Conservation (phyloP, 2,329 filamentous ascomycete genomes). For the Venturia pyrina region DNA sequence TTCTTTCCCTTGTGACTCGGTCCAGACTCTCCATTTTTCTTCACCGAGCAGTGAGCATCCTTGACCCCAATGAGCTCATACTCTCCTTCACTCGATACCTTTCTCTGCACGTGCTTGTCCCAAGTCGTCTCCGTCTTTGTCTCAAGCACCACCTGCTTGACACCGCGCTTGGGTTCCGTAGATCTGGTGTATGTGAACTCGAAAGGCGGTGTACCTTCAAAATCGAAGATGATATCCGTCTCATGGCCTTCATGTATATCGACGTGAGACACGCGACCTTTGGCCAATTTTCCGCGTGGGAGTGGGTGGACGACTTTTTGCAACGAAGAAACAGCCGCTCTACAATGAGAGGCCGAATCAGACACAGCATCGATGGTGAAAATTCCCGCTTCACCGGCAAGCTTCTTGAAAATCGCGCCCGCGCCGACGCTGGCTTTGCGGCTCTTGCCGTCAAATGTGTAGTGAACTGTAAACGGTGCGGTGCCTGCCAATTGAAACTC, state of each 20-base stretch:
- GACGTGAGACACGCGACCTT: conserved; percentile 67
- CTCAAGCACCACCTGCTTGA: conserved; percentile 70
- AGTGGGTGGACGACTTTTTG: conserved; percentile 82
- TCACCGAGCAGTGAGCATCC: conserved; percentile 84
- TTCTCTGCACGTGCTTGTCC: conserved; percentile 70
- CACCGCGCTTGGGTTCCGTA: conserved; percentile 59
- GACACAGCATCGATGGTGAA: conserved; percentile 81
- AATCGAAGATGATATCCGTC: conserved; percentile 88
- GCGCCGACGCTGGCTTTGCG: conserved; percentile 70
- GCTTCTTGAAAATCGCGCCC: conserved; percentile 73
- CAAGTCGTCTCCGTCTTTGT: conserved; percentile 80
- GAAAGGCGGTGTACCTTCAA: conserved; percentile 90
- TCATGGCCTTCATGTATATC: conserved; percentile 97
- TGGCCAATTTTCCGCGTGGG: conserved; percentile 82
- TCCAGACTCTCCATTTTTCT: conserved; percentile 36
- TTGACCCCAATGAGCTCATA: conserved; percentile 97
- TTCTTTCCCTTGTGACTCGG: conserved; percentile 24
- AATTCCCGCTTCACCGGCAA: conserved; percentile 81
- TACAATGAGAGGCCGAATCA: conserved; percentile 82
- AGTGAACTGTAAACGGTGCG: conserved; percentile 85
- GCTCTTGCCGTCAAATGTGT: conserved; percentile 70
- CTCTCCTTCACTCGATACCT: conserved; percentile 85
- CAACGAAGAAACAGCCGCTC: conserved; percentile 50
- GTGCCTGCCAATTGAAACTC: conserved; percentile 85
- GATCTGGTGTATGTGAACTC: conserved; percentile 95